Evolutionary conservation across 768 basidiomycete species (phyloP).

Genomic region (Trametes cinnabarina): DNA sequence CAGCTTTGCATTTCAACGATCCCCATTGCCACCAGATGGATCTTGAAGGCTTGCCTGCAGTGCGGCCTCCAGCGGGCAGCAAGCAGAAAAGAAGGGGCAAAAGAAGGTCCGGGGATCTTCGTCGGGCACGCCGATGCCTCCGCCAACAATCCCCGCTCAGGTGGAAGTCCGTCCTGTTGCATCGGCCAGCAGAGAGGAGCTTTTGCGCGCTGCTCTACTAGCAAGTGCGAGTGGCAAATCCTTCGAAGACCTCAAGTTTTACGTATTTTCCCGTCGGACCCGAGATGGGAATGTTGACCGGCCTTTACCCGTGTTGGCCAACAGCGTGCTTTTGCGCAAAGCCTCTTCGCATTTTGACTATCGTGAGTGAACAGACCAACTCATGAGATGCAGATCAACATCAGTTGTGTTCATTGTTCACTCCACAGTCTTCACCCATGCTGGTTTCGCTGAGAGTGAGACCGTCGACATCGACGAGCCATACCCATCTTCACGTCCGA

Average conservation of each 20-base stretch:
- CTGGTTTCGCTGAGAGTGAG: slow-evolving; percentile 5
- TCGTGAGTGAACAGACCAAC: not conserved
- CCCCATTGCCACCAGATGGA: too few species aligned
- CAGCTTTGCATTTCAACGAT: too few species aligned
- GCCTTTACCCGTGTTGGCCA: not conserved
- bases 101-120: too few species aligned
- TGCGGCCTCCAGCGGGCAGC: too few species aligned
- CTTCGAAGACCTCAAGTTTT: slow-evolving; percentile 17
- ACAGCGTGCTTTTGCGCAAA: not conserved
- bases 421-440: not conserved
- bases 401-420: not conserved
- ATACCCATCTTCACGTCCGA: not conserved
- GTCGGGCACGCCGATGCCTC: too few species aligned
- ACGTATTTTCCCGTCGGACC: slow-evolving; percentile 3
- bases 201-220: not conserved
- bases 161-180: not conserved
- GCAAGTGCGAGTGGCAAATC: not conserved
- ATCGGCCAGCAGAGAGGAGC: not conserved
- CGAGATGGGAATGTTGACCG: not conserved
- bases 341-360: not conserved
- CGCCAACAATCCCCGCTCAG: too few species aligned
- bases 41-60: too few species aligned
- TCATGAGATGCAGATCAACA: not conserved
- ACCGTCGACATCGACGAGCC: slow-evolving; percentile 6
- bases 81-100: too few species aligned